Base-by-base conservation (phyloP, 495 filamentous ascomycete species). In the Xylaria telfairii region DNA sequence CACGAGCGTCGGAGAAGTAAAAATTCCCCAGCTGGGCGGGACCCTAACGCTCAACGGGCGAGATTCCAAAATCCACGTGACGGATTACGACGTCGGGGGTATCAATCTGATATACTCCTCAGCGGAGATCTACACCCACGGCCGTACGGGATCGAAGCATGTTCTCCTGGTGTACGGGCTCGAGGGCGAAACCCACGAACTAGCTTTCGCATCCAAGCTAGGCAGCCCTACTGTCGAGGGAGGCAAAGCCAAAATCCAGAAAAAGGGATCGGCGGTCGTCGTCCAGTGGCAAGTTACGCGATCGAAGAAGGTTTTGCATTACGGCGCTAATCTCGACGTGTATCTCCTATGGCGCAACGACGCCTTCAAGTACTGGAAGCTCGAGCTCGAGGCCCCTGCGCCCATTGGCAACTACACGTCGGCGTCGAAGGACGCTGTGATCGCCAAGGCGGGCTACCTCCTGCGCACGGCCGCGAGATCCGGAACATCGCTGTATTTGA, bases 31-130 rank as follows among this genome's bases (percentile, higher is more conserved):
- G 65, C 78, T 91, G 1, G 87, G 85, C 19, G 87, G 86, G 15
- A 83, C 79, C 0, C 81, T 95, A 10, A 89, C 86, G 2, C 82
- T 95, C 3, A 86, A 87, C 72, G 92, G 92, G 0, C 87, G 92
- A 61, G 93, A 96, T 75, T 92, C 91, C 0, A 93, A 94, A 77
- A 78, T 84, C 64, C 88, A 92, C 74, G 88, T 94, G 24, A 90
- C 89, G 12, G 91, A 96, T 75, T 95, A 93, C 73, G 80, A 89
- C 61, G 80, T 95, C 63, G 85, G 86, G 0, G 87, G 86, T n/a
- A 83, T 82, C 0, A 89, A 83, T 10, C 76, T 95, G 24, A 79
- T 93, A 5, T 95, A 94, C 80, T 93, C 90, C 0, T 91, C 92
- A 6, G 91, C 89, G 0, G 92, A 96, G 68, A 85, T 93, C 34